A percentile compares a stretch with the other conserved stretches of the same genome.
These are phyloP conservation scores for Aspergillus kassunensis DNA, from an alignment of 495 filamentous ascomycete genomes.

Conservation along the genomic window DNA sequence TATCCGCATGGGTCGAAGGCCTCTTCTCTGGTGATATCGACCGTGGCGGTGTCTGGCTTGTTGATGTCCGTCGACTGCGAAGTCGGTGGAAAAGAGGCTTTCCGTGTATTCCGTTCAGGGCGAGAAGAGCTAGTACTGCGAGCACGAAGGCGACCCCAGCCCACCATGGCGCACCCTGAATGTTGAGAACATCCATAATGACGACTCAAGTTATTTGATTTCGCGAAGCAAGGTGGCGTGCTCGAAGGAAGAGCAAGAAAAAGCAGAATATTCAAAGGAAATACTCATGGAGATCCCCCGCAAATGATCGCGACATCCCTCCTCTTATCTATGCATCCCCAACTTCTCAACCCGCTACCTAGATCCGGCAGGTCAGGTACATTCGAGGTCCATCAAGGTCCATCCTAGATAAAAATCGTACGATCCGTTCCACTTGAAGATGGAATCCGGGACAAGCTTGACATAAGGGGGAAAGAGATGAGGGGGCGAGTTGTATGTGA, in stretches of 20 bases:
- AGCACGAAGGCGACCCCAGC: constrained; percentile 22
- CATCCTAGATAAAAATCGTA: too few species aligned
- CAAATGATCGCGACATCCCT: too few species aligned
- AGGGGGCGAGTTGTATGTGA: not conserved
- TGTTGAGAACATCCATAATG: constrained; percentile 11
- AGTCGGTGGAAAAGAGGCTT: constrained; percentile 3
- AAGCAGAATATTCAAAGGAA: too few species aligned
- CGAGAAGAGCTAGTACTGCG: constrained; percentile 21
- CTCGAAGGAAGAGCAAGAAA: too few species aligned
- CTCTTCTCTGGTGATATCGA: constrained; percentile 52
- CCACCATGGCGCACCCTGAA: constrained; percentile 21
- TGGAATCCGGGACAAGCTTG: constrained; percentile 17
- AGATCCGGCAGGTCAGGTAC: too few species aligned
- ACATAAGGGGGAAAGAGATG: constrained; percentile 26
- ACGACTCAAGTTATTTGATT: too few species aligned
- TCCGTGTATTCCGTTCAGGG: constrained; percentile 4
- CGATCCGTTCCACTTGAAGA: too few species aligned
- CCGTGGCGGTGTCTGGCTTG: constrained; percentile 52
- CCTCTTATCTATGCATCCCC: too few species aligned
- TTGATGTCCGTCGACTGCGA: constrained; percentile 34
- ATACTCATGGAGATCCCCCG: too few species aligned
- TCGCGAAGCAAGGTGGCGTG: too few species aligned
- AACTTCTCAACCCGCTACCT: too few species aligned
- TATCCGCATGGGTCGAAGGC: constrained; percentile 40
- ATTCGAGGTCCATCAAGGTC: too few species aligned